Percentiles rank a stretch among this genome's conserved stretches.
Conservation (phyloP, 768 basidiomycete genomes). For the Auriscalpium vulgare region DNA sequence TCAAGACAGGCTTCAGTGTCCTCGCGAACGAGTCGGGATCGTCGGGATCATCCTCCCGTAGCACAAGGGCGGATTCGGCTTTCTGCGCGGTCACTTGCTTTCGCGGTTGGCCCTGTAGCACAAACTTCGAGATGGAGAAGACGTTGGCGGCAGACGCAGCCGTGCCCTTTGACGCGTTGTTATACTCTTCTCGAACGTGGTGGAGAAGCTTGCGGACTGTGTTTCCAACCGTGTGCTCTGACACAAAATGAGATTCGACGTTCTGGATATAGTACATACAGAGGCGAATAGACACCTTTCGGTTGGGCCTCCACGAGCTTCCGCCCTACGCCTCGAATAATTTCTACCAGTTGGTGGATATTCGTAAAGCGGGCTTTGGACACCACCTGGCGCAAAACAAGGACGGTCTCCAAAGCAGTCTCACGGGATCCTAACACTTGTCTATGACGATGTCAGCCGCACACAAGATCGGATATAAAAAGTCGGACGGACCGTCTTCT, state of each 20-base stretch:
- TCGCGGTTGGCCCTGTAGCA: constrained; percentile 68
- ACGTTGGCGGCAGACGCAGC: constrained; percentile 29
- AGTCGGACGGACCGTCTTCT: constrained; percentile 51
- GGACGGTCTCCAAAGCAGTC: constrained; percentile 83
- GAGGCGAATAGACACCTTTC: constrained; percentile 54
- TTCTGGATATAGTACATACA: constrained; percentile 6
- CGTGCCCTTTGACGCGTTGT: constrained; percentile 58
- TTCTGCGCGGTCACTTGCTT: constrained; percentile 35
- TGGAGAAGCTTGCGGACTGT: constrained; percentile 89
- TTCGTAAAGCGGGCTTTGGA: constrained; percentile 80
- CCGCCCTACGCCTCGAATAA: constrained; percentile 74
- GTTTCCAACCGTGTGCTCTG: constrained; percentile 94
- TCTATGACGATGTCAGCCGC: constrained; percentile 31
- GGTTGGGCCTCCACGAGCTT: constrained; percentile 87
- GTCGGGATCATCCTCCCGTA: constrained; percentile 64
- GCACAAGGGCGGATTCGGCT: constrained; percentile 45
- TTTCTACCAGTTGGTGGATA: constrained; percentile 74
- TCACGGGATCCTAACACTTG: constrained; percentile 88
- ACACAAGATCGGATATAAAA: not conserved
- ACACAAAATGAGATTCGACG: not conserved
- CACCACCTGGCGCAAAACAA: constrained; percentile 84
- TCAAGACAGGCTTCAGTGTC: constrained; percentile 83
- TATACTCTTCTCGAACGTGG: constrained; percentile 91
- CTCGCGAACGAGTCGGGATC: constrained; percentile 75
- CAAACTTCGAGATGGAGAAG: constrained; percentile 77